Base-by-base conservation (phyloP, 208 protist species). In the Herpetomonas samuelpessoai region DNA sequence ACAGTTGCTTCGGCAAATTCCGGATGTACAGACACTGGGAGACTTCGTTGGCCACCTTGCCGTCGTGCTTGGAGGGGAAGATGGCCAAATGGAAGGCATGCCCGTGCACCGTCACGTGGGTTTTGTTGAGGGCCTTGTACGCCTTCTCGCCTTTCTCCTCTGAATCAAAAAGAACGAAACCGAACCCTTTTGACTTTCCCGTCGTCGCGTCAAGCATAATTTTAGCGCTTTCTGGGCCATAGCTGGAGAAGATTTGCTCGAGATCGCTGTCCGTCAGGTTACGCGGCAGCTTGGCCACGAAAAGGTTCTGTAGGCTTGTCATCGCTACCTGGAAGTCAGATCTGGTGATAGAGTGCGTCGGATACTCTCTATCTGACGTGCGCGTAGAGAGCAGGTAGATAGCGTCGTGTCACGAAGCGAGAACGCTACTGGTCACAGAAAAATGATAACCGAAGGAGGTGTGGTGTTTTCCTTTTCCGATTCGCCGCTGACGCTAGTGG, bases 161-260 rank as follows among this genome's bases (percentile, higher is more conserved):
- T 0, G 71, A 81, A 16, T 89, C 77, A 67, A 98, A 99, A 58
- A 97, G 93, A 27, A 98, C 96, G 65, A 99, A 99, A 49, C 96
- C 98, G 69, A 98, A 99, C 27, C 97, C 92, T 52, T 92, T 88
- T 52, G 83, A 95, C 46, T 89, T 93, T 21, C 93, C 93, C 9
- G 85, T 93, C 26, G 91, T 93, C 0, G 96, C 79, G 27, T 91
- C 86, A 19, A 97, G 75, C 73, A 88, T 81, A n/a, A 97, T 86
- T 27, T 98, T 86, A 1, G 95, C 77, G 53, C 80, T 80, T 22
- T 82, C 94, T 26, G 98, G 91, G 25, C 79, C 24, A 65, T 96
- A 97, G 44, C 85, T 84, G 22, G 61, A 28, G n/a, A 74, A 70
- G 10, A 97, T 76, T 26, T 96, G 72, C 29, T 77, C 66, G 1